These are phyloP conservation scores for Bipolaris oryzae DNA, from an alignment of 2,329 filamentous ascomycete species.

Conservation along the genomic window DNA sequence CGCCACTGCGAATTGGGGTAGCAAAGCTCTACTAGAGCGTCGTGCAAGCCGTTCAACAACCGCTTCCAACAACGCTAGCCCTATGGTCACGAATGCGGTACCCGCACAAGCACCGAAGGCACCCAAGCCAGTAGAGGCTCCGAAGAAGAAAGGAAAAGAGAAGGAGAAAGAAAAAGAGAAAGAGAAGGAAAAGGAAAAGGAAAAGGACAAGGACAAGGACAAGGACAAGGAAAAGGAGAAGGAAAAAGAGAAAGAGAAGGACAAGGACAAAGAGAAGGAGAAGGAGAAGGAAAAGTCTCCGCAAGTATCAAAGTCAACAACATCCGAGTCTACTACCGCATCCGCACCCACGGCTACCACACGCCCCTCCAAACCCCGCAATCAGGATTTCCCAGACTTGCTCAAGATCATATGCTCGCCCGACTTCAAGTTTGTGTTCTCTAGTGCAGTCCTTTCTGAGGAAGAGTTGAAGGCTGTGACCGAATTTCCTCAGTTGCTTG, in stretches of 20 bases:
- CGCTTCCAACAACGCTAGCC: constrained; percentile 79
- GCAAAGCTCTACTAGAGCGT: constrained; percentile 69
- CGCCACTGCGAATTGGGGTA: constrained; percentile 92
- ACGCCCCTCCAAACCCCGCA: constrained; percentile 25
- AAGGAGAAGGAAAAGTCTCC: constrained; percentile 35
- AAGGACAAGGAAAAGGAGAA: constrained; percentile 33
- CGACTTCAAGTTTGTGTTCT: constrained; percentile 62
- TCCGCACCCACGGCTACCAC: constrained; percentile 20
- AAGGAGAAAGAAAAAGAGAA: constrained; percentile 22
- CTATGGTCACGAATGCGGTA: constrained; percentile 63
- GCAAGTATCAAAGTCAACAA: constrained; percentile 36
- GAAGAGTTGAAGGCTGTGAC: constrained; percentile 60
- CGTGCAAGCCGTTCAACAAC: constrained; percentile 81
- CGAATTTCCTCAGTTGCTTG: constrained; percentile 78
- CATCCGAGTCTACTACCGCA: constrained; percentile 27
- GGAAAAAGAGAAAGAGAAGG: constrained; percentile 19
- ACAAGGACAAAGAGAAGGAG: constrained; percentile 26
- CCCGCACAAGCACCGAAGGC: constrained; percentile 44
- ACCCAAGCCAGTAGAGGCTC: constrained; percentile 37
- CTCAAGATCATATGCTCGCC: constrained; percentile 50
- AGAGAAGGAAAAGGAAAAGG: constrained; percentile 29
- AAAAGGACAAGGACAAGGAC: constrained; percentile 31
- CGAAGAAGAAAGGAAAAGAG: constrained; percentile 38
- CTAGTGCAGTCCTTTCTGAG: constrained; percentile 46
- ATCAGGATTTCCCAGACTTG: constrained; percentile 43